Conservation (phyloP, 2,329 filamentous ascomycete species). For the Aschersonia sp. region DNA sequence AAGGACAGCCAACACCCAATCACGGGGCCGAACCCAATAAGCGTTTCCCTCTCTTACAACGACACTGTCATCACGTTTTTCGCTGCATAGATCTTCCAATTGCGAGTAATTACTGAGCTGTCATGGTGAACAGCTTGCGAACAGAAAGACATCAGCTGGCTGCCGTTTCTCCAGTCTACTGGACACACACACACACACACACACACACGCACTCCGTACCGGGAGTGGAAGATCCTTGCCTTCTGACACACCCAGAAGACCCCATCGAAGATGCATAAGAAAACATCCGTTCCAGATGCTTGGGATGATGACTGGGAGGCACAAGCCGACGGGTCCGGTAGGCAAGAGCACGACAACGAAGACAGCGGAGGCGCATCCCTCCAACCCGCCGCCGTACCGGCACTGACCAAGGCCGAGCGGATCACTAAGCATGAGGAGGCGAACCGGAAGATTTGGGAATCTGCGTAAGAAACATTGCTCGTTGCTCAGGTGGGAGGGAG, state of each 20-base stretch:
- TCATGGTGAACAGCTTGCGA: no score
- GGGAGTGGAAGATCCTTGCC: not conserved
- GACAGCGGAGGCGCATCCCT: constrained; percentile 1
- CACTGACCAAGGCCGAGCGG: constrained; percentile 59
- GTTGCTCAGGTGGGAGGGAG: not conserved
- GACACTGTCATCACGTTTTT: no score
- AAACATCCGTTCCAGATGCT: constrained; percentile 47
- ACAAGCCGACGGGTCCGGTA: constrained; percentile 47
- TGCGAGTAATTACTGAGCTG: no score
- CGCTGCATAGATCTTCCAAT: no score
- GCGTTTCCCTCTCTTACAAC: no score
- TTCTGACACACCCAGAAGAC: not conserved
- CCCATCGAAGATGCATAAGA: constrained; percentile 26
- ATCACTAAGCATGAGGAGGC: constrained; percentile 67
- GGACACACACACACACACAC: no score
- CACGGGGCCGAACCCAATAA: no score
- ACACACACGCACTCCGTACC: not conserved
- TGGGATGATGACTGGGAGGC: constrained; percentile 89
- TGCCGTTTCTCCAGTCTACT: no score
- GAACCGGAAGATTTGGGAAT: constrained; percentile 78
- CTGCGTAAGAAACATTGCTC: constrained; percentile 45
- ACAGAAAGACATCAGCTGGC: no score
- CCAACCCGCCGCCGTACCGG: constrained; percentile 8
- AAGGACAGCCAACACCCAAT: no score
- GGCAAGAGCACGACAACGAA: constrained; percentile 19